Conservation (phyloP, 2,329 filamentous ascomycete species). For the Trichophyton verrucosum region DNA sequence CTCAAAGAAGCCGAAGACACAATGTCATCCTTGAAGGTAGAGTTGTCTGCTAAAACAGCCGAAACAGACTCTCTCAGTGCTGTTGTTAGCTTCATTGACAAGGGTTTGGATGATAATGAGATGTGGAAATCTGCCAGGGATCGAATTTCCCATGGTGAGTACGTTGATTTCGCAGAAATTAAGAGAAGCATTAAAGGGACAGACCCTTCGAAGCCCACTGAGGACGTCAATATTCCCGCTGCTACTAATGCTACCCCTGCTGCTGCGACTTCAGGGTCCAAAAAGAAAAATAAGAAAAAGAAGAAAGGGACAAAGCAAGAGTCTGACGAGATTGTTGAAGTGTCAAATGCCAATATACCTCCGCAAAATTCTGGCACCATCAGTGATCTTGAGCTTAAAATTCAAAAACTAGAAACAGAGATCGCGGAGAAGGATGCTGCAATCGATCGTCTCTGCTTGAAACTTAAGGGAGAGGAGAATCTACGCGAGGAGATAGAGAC, state of each 20-base stretch:
- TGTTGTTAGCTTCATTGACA: slow-evolving; percentile 32
- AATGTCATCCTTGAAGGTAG: slow-evolving; percentile 34
- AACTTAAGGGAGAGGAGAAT: slow-evolving; percentile 63
- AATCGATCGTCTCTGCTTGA: slow-evolving; percentile 58
- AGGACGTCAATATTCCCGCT: not conserved
- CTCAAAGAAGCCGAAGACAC: slow-evolving; percentile 42
- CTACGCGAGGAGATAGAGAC: slow-evolving; percentile 76
- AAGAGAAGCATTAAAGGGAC: not conserved
- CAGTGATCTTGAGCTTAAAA: slow-evolving; percentile 23
- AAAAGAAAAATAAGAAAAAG: slow-evolving; percentile 87
- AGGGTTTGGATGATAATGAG: slow-evolving; percentile 22
- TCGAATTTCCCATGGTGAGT: slow-evolving; percentile 21
- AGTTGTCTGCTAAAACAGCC: slow-evolving; percentile 30
- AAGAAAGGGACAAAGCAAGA: slow-evolving; percentile 54
- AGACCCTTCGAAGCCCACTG: not conserved
- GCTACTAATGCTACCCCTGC: slow-evolving; percentile 8
- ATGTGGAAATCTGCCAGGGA: slow-evolving; percentile 27
- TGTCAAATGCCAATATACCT: slow-evolving; percentile 20
- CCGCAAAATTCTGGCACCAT: slow-evolving; percentile 2
- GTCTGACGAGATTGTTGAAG: slow-evolving; percentile 24
- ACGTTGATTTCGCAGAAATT: slow-evolving; percentile 20
- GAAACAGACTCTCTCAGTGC: slow-evolving; percentile 23
- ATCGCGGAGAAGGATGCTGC: slow-evolving; percentile 51
- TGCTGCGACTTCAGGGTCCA: slow-evolving; percentile 32
- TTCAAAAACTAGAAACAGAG: slow-evolving; percentile 25